Evolutionary conservation across 441 rosid genomes (phyloP).

Genomic region (Cnidoscolus chayamansa): DNA sequence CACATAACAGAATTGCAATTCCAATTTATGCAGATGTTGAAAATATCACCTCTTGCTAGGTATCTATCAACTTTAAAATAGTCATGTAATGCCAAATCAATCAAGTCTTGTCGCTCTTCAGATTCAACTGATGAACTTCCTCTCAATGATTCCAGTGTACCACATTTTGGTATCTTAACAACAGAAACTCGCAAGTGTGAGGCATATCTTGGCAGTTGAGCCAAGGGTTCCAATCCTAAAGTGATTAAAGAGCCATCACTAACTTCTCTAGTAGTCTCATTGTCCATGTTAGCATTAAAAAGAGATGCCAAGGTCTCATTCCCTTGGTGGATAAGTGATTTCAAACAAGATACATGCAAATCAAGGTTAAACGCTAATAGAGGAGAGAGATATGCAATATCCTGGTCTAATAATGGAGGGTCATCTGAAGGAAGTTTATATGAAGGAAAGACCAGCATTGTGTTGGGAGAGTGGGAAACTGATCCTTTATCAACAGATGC

Average conservation of each 20-base stretch:
- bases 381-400: slow-evolving; percentile 77
- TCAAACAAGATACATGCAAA: slow-evolving; percentile 70
- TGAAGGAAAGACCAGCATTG: slow-evolving; percentile 64
- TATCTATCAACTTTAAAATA: slow-evolving; percentile 76
- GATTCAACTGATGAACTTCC: slow-evolving; percentile 62
- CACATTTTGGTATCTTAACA: slow-evolving; percentile 89
- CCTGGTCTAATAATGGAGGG: slow-evolving; percentile 30
- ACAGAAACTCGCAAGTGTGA: slow-evolving; percentile 84
- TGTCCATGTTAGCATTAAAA: slow-evolving; percentile 48
- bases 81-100: slow-evolving; percentile 73
- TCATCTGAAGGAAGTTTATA: slow-evolving; percentile 35
- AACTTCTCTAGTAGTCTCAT: slow-evolving; percentile 28
- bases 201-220: slow-evolving; percentile 61
- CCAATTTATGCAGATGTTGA: slow-evolving; percentile 61
- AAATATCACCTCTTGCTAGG: slow-evolving; percentile 69
- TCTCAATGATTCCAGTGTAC: slow-evolving; percentile 59
- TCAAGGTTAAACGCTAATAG: slow-evolving; percentile 77
- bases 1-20: slow-evolving; percentile 71
- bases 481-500: slow-evolving; percentile 21
- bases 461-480: slow-evolving; percentile 26
- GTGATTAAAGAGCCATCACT: slow-evolving; percentile 36
- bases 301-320: slow-evolving; percentile 50
- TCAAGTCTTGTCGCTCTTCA: slow-evolving; percentile 78
- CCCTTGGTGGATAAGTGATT: slow-evolving; percentile 59
- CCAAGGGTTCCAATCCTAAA: slow-evolving; percentile 54